Evolutionary conservation across 345 rosid species (phyloP).

Genomic region (Geranium brycei): DNA sequence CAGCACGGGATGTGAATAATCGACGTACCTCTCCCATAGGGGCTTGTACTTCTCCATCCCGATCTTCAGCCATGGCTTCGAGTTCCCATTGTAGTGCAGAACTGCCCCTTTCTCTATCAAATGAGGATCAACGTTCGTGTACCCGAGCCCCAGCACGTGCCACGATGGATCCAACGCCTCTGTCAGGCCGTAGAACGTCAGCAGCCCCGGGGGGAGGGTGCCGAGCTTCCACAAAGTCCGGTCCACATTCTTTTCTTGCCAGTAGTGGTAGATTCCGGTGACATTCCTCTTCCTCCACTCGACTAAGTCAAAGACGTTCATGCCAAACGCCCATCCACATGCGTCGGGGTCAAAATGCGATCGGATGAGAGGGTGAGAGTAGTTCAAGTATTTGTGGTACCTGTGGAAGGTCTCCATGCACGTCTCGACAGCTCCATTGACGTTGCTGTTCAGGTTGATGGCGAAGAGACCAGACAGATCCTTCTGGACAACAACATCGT

Average conservation of each 20-base stretch:
- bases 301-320: slow-evolving; percentile 79
- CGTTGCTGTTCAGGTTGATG: slow-evolving; percentile 56
- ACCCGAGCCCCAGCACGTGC: slow-evolving; percentile 91
- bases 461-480: slow-evolving; percentile 63
- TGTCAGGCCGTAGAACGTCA: slow-evolving; percentile 82
- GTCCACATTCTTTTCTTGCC: slow-evolving; percentile 85
- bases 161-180: slow-evolving; percentile 68
- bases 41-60: slow-evolving; percentile 93
- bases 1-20: slow-evolving; percentile 63
- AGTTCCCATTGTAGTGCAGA: slow-evolving; percentile 84
- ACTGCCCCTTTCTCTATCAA: slow-evolving; percentile 84
- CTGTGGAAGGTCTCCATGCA: slow-evolving; percentile 97
- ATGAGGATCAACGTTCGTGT: slow-evolving; percentile 64
- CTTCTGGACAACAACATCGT: slow-evolving; percentile 71
- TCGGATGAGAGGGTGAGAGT: slow-evolving; percentile 79
- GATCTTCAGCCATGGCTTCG: slow-evolving; percentile 95
- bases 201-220: slow-evolving; percentile 75
- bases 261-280: slow-evolving; percentile 75
- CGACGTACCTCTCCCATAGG: slow-evolving; percentile 84
- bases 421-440: slow-evolving; percentile 94
- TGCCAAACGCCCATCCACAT: slow-evolving; percentile 96
- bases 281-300: slow-evolving; percentile 89
- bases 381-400: slow-evolving; percentile 71
- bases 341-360: slow-evolving; percentile 91
- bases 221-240: slow-evolving; percentile 90